A percentile compares a stretch with the other conserved stretches of the same genome.
Conservation (phyloP, 2,329 filamentous ascomycete species). For the Ilyonectria robusta region DNA sequence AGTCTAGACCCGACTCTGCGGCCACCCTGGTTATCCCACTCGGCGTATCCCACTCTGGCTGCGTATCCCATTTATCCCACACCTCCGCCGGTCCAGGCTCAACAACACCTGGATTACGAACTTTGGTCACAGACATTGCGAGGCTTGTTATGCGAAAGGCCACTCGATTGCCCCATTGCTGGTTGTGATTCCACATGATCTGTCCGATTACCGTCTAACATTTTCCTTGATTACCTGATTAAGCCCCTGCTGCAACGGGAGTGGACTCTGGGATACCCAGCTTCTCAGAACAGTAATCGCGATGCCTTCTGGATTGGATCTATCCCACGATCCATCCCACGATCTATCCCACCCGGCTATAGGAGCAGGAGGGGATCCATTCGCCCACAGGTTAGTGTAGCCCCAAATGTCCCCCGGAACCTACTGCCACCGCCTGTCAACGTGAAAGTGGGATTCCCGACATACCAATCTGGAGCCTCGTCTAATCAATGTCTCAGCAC, state of each 20-base stretch:
- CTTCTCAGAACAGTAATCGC: constrained; percentile 8
- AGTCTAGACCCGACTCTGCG: constrained; percentile 6
- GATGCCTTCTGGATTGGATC: constrained; percentile 35
- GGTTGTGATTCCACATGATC: constrained; percentile 4
- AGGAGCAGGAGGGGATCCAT: constrained; percentile 24
- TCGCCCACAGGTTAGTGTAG: constrained; percentile 28
- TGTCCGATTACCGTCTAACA: background rate
- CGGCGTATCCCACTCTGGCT: constrained; percentile 27
- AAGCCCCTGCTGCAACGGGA: background rate
- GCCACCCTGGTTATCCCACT: constrained; percentile 36
- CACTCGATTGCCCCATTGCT: background rate
- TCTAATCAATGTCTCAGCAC: constrained; percentile 22
- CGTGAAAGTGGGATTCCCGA: constrained; percentile 31
- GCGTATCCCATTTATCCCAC: constrained; percentile 42
- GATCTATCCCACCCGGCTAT: constrained; percentile 42
- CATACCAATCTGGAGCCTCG: background rate
- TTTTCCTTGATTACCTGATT: constrained; percentile 14
- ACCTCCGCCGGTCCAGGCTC: constrained; percentile 5
- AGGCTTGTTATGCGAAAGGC: background rate
- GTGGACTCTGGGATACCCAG: constrained; percentile 5
- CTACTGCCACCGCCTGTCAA: constrained; percentile 18
- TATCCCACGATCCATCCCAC: constrained; percentile 37
- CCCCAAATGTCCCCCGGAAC: constrained; percentile 8
- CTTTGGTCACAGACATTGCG: constrained; percentile 24
- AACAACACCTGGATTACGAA: constrained; percentile 38